These are phyloP conservation scores for Stephanodiscus triporus DNA, from an alignment of 108 stramenopile genomes.

Conservation along the genomic window DNA sequence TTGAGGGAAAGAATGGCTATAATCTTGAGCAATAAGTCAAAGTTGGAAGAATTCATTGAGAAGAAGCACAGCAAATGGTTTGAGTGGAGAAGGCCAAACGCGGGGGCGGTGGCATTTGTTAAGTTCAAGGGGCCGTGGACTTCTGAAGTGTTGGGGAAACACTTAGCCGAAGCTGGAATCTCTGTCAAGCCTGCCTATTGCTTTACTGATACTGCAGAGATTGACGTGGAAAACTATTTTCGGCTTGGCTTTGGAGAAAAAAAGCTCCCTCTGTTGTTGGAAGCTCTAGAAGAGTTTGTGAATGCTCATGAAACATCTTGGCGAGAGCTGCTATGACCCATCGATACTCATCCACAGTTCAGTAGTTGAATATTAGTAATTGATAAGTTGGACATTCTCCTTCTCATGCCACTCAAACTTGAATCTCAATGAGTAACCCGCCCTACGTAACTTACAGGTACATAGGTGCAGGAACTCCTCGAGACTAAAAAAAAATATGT, in stretches of 20 bases:
- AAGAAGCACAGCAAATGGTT: conserved; percentile 57
- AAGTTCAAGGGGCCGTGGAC: conserved; percentile 72
- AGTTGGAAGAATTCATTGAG: conserved; percentile 59
- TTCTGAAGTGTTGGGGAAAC: conserved; percentile 55
- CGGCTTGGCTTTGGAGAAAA: conserved; percentile 78
- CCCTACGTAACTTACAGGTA: too few species aligned
- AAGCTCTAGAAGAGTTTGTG: conserved; percentile 55
- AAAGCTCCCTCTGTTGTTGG: conserved; percentile 60
- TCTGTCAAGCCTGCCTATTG: conserved; percentile 83
- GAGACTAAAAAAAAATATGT: too few species aligned
- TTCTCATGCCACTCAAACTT: too few species aligned
- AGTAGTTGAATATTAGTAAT: too few species aligned
- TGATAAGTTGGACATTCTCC: too few species aligned
- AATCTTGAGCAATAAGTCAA: conserved; percentile 60
- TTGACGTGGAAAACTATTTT: conserved; percentile 53
- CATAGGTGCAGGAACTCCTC: too few species aligned
- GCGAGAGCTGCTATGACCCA: conserved; percentile 9
- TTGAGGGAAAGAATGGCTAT: conserved; percentile 51
- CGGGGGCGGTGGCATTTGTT: conserved; percentile 79
- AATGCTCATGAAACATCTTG: conserved; percentile 53
- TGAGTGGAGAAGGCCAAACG: conserved; percentile 61
- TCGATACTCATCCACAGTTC: too few species aligned
- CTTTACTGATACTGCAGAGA: conserved; percentile 34
- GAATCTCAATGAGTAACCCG: too few species aligned
- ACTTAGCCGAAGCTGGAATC: conserved; percentile 60